Conservation (phyloP, 1,284 basidiomycete genomes). For the Ustilago cynodontis region DNA sequence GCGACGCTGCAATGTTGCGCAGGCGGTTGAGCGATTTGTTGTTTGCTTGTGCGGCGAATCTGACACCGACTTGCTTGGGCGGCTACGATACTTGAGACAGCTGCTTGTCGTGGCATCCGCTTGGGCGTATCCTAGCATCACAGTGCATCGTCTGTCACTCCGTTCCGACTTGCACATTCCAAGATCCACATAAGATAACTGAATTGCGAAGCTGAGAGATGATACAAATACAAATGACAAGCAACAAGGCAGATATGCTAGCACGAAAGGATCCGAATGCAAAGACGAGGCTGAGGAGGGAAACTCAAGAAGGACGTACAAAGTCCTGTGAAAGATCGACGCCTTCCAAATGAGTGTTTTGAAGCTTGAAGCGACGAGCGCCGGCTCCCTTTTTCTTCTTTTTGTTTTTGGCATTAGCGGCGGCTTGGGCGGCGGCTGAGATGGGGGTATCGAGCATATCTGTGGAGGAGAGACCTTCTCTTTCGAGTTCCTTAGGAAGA, state of each 20-base stretch:
- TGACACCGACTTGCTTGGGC: too few species aligned
- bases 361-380: constrained; percentile 75
- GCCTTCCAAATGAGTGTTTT: constrained; percentile 83
- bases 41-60: too few species aligned
- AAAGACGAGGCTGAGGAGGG: neutral
- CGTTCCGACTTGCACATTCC: neutral
- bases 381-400: constrained; percentile 58
- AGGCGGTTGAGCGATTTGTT: neutral
- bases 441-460: constrained; percentile 56
- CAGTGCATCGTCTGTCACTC: too few species aligned
- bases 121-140: too few species aligned
- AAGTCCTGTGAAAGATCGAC: constrained; percentile 82
- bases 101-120: too few species aligned
- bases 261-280: neutral
- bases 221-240: constrained; percentile 16
- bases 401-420: constrained; percentile 48
- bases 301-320: constrained; percentile 42
- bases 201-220: neutral
- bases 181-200: too few species aligned
- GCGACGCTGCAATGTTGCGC: neutral
- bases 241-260: neutral
- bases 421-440: constrained; percentile 37
- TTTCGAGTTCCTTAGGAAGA: constrained; percentile 79
- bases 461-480: constrained; percentile 69
- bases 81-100: too few species aligned